phyloP scores from a whole-genome alignment of 2,329 filamentous ascomycete genomes.

The Aureobasidium sp. region DNA sequence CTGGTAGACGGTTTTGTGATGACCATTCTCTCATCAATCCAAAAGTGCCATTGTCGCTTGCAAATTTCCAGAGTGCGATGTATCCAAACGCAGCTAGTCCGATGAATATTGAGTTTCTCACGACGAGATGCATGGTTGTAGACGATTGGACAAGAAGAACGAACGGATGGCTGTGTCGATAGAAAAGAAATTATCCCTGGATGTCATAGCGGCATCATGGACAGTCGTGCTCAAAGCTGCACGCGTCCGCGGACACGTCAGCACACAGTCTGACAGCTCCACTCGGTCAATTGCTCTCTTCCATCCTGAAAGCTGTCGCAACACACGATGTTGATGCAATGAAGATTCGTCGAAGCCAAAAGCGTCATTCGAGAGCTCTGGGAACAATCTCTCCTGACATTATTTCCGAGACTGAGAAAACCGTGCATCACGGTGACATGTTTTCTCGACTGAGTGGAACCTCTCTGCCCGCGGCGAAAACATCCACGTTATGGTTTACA shows the following conservation, averaged over 20 bases:
- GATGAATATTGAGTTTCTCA: not conserved
- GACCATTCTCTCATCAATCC: not conserved
- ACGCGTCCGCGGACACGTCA: not conserved
- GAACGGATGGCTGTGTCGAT: not conserved
- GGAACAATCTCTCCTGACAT: not conserved
- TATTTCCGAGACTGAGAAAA: not conserved
- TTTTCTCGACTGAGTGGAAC: no score
- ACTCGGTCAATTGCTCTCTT: not conserved
- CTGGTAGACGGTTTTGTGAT: slow-evolving; percentile 1
- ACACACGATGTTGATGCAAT: not conserved
- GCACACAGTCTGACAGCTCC: not conserved
- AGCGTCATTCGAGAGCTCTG: no score
- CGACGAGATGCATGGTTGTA: not conserved
- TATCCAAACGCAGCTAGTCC: not conserved
- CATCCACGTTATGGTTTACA: not conserved
- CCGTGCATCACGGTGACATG: not conserved
- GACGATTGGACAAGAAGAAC: not conserved
- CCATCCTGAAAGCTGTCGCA: not conserved
- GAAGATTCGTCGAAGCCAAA: not conserved
- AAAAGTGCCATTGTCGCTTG: not conserved
- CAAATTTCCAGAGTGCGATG: slow-evolving; percentile 1
- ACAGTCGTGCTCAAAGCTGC: not conserved
- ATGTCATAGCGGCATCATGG: not conserved
- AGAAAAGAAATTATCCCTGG: not conserved
- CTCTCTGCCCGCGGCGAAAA: not conserved